Evolutionary conservation across 2,329 filamentous ascomycete species (phyloP), one percentile per base, ranked within the genome.

Genomic region (Colletotrichum liriopes): DNA sequence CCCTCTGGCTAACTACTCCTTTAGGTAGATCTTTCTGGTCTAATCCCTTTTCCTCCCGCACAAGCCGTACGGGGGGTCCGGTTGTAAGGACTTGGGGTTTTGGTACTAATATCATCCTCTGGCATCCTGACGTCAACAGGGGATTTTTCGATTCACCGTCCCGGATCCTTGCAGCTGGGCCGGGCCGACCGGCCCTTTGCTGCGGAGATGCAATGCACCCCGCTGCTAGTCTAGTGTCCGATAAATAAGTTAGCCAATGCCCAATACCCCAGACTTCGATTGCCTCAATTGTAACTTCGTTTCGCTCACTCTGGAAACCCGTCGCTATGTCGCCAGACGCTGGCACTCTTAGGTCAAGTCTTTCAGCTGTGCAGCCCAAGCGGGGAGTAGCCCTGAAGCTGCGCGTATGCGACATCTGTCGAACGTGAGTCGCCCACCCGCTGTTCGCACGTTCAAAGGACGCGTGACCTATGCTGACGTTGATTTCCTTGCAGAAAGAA

Each of bases 361-460:
- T 2, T 26, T 26, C 23, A 26, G 23, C 23, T 26, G 23, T 26
- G 23, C 43, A 47, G 14, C 2, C 43, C 43, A 47, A 16, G 20
- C 14, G 43, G 20, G 20, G 20, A 47, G 20, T 47, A n/a, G 16
- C 43, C 5, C 43, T 47, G 52, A 60, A 43, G 16, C 56, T 60
- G 14, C 56, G 56, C 35, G 56, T 60, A 14, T 60, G 56, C 56
- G 56, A 60, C 23, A 11, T 5, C 39, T 60, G 56, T 11, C 29
- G 56, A 26, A 37, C 35, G 56, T 60, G 23, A 60, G 56, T 60
- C 14, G 23, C 18, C 29, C 56, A 11, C 18, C 11, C 29, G 11
- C 35, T 18, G 52, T 37, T 37, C 16, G 14, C 23, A 41, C 56
- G n/a, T 23, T 41, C 16, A 37, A n/a, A 39, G n/a, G 9, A n/a